Conservation (phyloP, 2,329 filamentous ascomycete species). For the Paecilomyces variotii region DNA sequence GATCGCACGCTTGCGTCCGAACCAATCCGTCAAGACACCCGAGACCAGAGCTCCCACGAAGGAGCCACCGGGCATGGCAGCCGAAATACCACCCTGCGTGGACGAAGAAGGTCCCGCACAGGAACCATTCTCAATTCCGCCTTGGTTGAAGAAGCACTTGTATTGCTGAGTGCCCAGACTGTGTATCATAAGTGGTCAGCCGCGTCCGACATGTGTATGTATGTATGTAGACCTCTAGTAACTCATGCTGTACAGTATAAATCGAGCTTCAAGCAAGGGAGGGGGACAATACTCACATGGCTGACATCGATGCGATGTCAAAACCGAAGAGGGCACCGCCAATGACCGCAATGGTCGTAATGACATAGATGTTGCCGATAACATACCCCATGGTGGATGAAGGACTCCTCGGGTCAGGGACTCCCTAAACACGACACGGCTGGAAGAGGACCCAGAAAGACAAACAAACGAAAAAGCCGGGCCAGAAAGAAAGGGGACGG, state of each 20-base stretch:
- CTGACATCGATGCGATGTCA: constrained; percentile 68
- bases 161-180: constrained; percentile 58
- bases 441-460: not conserved
- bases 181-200: not conserved
- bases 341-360: constrained; percentile 51
- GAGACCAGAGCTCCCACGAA: constrained; percentile 54
- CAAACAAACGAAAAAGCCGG: not conserved
- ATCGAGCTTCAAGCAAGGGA: too few species aligned
- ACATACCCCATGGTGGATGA: constrained; percentile 2
- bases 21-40: constrained; percentile 46
- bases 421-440: not conserved
- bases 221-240: not conserved
- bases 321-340: constrained; percentile 70
- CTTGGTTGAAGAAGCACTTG: constrained; percentile 62
- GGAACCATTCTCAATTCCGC: constrained; percentile 18
- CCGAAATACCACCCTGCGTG: constrained; percentile 62
- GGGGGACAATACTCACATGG: constrained; percentile 29
- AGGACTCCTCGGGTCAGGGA: not conserved
- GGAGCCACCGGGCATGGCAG: constrained; percentile 66
- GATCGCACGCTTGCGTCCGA: constrained; percentile 48
- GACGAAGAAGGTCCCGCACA: constrained; percentile 44
- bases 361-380: constrained; percentile 52
- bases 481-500: not conserved
- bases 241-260: not conserved
- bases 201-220: not conserved